Evolutionary conservation across 345 rosid genomes (phyloP).

Genomic region (Raphanus raphanistrum): DNA sequence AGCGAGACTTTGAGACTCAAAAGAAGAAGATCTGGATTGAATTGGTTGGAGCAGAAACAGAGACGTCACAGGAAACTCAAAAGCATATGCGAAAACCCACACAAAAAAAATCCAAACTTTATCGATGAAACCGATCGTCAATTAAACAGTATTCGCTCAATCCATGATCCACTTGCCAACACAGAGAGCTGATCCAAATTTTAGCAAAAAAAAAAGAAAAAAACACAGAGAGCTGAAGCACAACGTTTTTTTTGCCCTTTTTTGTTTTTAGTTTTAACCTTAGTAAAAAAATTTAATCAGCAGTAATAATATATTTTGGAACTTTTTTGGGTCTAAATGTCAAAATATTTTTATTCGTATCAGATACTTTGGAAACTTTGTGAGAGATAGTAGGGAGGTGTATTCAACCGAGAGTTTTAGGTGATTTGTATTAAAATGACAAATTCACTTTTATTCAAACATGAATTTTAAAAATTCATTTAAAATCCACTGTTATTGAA

Average conservation of each 20-base stretch:
- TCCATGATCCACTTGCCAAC: constrained; percentile 11
- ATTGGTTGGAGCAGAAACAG: constrained; percentile 4
- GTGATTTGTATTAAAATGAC: too few relatives aligned
- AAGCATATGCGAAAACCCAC: not conserved
- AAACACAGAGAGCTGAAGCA: not conserved
- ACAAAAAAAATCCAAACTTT: not conserved
- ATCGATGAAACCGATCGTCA: not conserved
- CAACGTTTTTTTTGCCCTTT: not conserved
- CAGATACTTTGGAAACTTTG: not conserved
- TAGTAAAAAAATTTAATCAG: not conserved
- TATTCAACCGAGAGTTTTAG: too few relatives aligned
- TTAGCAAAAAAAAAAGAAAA: too few relatives aligned
- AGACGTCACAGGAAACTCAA: not conserved
- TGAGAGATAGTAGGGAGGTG: not conserved
- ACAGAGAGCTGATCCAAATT: too few relatives aligned
- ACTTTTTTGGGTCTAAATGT: too few relatives aligned
- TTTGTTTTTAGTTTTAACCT: not conserved
- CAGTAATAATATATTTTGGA: not conserved
- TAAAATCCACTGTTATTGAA: too few relatives aligned
- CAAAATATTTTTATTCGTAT: too few relatives aligned
- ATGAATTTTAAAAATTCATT: too few relatives aligned
- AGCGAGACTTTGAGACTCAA: constrained; percentile 7
- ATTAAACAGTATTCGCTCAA: not conserved
- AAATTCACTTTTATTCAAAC: too few relatives aligned
- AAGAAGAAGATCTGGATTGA: not conserved